Evolutionary conservation across 805 yeast species (phyloP).

Genomic region (Debaryomyces hansenii): DNA sequence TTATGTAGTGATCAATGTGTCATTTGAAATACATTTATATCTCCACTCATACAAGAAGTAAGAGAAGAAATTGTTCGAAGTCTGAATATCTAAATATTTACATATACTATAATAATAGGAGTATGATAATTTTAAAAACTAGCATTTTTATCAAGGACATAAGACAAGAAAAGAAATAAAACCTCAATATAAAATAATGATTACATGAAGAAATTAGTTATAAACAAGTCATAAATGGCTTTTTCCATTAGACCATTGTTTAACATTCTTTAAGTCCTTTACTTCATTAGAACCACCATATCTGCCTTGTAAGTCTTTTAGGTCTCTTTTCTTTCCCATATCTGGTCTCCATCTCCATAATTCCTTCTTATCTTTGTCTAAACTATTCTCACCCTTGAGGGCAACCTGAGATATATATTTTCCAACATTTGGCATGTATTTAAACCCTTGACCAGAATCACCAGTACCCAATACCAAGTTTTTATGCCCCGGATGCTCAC

Average conservation of each 20-base stretch:
- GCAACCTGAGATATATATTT: conserved; percentile 21
- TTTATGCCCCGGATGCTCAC: conserved; percentile 27
- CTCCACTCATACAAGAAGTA: no score
- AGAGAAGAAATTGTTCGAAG: no score
- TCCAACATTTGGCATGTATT: conserved; percentile 36
- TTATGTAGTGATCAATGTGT: no score
- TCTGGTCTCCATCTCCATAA: conserved; percentile 9
- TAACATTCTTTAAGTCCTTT: conserved; percentile 5
- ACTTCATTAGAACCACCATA: conserved; percentile 6
- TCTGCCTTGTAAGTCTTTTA: conserved; percentile 4
- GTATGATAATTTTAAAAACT: no score
- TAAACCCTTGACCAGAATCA: conserved; percentile 41
- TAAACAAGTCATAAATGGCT: no score
- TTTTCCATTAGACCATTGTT: conserved; percentile 5
- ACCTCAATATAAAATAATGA: no score
- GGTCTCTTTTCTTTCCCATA: conserved; percentile 2
- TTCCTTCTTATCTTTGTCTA: conserved; percentile 18
- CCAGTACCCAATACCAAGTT: conserved; percentile 33
- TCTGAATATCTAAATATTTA: no score
- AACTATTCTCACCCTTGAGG: conserved; percentile 29
- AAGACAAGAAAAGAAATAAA: no score
- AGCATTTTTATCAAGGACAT: no score
- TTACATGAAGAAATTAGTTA: no score
- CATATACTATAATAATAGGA: no score
- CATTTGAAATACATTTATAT: no score